These are phyloP conservation scores for Geranium brycei DNA, from an alignment of 345 rosid genomes.

Conservation along the genomic window DNA sequence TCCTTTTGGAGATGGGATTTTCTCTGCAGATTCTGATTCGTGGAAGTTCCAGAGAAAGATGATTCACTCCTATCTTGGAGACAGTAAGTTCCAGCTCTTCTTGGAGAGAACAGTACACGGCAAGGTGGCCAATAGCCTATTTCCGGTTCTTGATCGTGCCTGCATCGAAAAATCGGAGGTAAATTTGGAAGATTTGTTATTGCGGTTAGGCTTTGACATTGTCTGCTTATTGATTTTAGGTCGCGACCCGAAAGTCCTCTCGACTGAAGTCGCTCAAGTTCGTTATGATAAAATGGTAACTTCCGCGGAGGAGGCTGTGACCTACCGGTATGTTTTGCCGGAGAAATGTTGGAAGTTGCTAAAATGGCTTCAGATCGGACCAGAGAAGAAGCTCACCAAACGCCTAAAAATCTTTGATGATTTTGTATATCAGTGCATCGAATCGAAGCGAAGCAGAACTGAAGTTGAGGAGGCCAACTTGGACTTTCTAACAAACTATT, in stretches of 20 bases:
- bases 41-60: constrained; percentile 12
- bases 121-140: background rate
- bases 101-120: background rate
- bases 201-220: background rate
- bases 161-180: background rate
- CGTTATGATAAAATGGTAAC: background rate
- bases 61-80: background rate
- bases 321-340: too few relatives aligned
- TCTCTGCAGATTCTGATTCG: constrained; percentile 10
- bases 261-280: constrained; percentile 12
- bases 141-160: constrained; percentile 8
- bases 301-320: too few relatives aligned
- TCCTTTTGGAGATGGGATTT: constrained; percentile 11
- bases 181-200: constrained; percentile 16
- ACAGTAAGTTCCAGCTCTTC: background rate
- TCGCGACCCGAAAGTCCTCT: constrained; percentile 3
- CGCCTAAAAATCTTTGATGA: too few relatives aligned
- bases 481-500: too few relatives aligned
- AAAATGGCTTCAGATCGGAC: too few relatives aligned
- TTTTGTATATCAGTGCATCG: too few relatives aligned
- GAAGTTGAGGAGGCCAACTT: constrained; percentile 3
- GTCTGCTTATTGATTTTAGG: background rate
- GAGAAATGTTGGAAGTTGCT: too few relatives aligned
- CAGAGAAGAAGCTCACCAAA: too few relatives aligned
- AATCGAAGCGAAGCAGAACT: background rate